Conservation (phyloP, 2,329 filamentous ascomycete species). For the Tricladium varicosporioides region DNA sequence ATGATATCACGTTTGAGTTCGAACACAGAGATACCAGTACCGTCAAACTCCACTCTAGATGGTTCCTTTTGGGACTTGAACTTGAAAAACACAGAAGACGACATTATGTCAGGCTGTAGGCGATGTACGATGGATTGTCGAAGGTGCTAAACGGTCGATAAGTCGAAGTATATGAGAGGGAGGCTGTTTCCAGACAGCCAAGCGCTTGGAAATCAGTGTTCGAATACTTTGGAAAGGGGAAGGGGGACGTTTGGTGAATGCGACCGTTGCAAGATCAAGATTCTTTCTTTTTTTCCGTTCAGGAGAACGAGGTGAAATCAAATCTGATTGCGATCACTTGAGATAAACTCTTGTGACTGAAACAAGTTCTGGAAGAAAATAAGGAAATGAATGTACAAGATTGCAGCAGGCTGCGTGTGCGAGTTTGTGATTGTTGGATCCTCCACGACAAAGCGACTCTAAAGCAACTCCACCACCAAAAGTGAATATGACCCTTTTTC, state of each 20-base stretch:
- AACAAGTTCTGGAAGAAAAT: conserved; percentile 28
- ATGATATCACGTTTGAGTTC: conserved; percentile 99
- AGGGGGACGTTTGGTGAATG: conserved; percentile 28
- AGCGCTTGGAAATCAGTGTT: conserved; percentile 27
- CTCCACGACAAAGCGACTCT: conserved; percentile 27
- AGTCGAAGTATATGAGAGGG: conserved; percentile 16
- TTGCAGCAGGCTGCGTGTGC: conserved; percentile 30
- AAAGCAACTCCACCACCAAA: conserved; percentile 22
- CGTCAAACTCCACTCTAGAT: conserved; percentile 92
- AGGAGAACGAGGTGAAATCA: conserved; percentile 36
- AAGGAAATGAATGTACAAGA: conserved; percentile 37
- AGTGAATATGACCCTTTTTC: conserved; percentile 11
- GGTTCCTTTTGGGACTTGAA: conserved; percentile 99
- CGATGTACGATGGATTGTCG: conserved; percentile 6
- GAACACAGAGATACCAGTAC: conserved; percentile 96
- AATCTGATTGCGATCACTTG: conserved; percentile 37
- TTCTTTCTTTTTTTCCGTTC: conserved; percentile 37
- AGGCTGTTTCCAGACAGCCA: conserved; percentile 24
- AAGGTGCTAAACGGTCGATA: conserved; percentile 11
- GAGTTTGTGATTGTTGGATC: conserved; percentile 25
- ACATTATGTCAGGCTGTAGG: conserved; percentile 28
- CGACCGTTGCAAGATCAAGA: conserved; percentile 34
- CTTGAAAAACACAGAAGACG: conserved; percentile 95
- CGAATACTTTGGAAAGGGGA: conserved; percentile 22
- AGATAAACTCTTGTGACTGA: conserved; percentile 32